phyloP scores from a whole-genome alignment of 768 basidiomycete species.

The Trametes sanguinea region DNA sequence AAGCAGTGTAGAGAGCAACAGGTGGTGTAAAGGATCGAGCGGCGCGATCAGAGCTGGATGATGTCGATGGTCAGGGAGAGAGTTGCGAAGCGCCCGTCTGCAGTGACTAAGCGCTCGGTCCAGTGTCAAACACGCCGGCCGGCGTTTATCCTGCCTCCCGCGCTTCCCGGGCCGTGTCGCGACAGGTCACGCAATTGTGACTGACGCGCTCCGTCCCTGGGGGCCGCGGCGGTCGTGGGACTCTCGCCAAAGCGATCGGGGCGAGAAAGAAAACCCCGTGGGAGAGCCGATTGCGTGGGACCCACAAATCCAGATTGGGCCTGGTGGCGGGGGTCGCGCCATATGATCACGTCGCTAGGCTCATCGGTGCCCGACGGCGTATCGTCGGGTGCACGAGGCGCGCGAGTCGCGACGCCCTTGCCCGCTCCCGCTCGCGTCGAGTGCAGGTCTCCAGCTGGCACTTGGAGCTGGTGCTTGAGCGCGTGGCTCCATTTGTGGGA shows the following conservation, averaged over 20 bases:
- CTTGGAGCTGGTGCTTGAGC: not conserved
- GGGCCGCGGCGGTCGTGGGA: slow-evolving; percentile 15
- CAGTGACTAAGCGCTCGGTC: slow-evolving; percentile 1
- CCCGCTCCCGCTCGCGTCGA: not conserved
- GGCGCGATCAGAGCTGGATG: slow-evolving; percentile 21
- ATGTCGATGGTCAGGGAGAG: slow-evolving; percentile 15
- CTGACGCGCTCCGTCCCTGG: not conserved
- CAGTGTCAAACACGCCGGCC: not conserved
- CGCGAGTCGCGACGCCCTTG: not conserved
- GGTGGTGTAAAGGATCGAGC: slow-evolving; percentile 3
- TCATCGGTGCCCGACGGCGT: not conserved
- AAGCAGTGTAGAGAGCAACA: slow-evolving; percentile 13
- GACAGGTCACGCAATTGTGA: slow-evolving; percentile 5
- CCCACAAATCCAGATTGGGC: slow-evolving; percentile 10
- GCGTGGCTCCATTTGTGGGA: not conserved
- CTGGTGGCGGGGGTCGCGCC: slow-evolving; percentile 16
- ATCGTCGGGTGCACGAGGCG: slow-evolving; percentile 2
- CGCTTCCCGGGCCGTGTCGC: not conserved
- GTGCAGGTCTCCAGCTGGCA: not conserved
- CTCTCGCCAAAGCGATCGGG: not conserved
- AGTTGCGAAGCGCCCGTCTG: slow-evolving; percentile 2
- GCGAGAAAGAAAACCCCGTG: not conserved
- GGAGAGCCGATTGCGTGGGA: slow-evolving; percentile 2
- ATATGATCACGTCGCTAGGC: slow-evolving; percentile 11
- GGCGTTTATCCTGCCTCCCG: slow-evolving; percentile 6